A percentile compares a stretch with the other conserved stretches of the same genome.
These are phyloP conservation scores for Lippia alba DNA, from an alignment of 305 asterid genomes.

Conservation along the genomic window DNA sequence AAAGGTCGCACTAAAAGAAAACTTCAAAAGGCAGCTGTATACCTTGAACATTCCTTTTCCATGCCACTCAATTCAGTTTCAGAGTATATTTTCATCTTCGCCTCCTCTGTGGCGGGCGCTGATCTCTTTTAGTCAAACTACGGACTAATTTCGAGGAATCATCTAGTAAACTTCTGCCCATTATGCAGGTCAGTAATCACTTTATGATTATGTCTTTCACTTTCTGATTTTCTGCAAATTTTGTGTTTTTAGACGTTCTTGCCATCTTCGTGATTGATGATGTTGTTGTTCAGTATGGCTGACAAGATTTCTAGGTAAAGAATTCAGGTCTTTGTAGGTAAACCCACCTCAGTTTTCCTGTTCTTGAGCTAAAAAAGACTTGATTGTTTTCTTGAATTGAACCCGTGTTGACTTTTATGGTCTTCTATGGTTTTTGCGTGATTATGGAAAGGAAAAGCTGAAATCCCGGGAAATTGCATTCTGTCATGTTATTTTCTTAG, in stretches of 20 bases:
- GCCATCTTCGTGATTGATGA: background rate
- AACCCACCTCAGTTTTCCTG: constrained; percentile 37
- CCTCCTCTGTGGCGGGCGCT: constrained; percentile 2
- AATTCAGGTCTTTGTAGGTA: constrained; percentile 5
- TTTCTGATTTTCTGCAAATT: background rate
- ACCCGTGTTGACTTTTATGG: constrained; percentile 32
- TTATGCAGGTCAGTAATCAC: background rate
- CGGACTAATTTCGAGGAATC: constrained; percentile 16
- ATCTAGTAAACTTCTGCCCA: constrained; percentile 16
- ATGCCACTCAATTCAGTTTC: background rate
- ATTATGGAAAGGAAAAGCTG: background rate
- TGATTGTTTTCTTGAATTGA: constrained; percentile 4
- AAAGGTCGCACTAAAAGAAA: background rate
- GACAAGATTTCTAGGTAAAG: constrained; percentile 1
- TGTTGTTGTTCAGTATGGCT: constrained; percentile 22
- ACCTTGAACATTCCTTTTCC: background rate
- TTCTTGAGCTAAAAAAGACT: background rate
- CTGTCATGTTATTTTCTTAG: background rate
- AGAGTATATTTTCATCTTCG: background rate
- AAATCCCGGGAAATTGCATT: background rate
- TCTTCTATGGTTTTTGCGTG: constrained; percentile 35
- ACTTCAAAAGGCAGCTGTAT: background rate
- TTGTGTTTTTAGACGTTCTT: constrained; percentile 4
- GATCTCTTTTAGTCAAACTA: too few species aligned
- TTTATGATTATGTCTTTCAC: background rate